These are phyloP conservation scores for Lablab purpureus DNA, from an alignment of 306 rosid genomes.

Conservation along the genomic window DNA sequence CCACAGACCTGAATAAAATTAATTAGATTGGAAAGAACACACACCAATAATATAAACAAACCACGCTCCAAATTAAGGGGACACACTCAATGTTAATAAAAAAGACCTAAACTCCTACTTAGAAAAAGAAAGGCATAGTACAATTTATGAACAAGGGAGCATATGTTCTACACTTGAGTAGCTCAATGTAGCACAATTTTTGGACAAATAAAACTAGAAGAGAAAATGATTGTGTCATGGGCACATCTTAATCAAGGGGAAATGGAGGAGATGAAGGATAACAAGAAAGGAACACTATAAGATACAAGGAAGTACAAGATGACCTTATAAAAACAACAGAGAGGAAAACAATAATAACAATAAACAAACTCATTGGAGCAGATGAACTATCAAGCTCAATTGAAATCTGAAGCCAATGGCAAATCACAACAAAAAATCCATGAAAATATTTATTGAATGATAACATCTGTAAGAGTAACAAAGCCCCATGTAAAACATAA, in stretches of 20 bases:
- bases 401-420: background rate
- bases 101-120: background rate
- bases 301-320: background rate
- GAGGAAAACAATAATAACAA: background rate
- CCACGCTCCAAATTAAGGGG: background rate
- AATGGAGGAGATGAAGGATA: background rate
- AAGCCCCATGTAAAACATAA: background rate
- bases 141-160: background rate
- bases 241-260: background rate
- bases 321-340: background rate
- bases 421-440: background rate
- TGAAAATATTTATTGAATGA: background rate
- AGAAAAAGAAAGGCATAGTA: background rate
- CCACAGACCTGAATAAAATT: conserved; percentile 6
- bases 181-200: background rate
- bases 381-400: background rate
- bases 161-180: background rate
- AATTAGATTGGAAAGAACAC: conserved; percentile 17
- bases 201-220: background rate
- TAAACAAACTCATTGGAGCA: background rate
- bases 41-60: conserved; percentile 4
- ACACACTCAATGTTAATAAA: background rate
- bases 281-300: background rate
- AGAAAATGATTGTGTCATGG: background rate
- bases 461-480: background rate